Evolutionary conservation across 2,329 filamentous ascomycete genomes (phyloP).

Genomic region (Cladosporium sp.): DNA sequence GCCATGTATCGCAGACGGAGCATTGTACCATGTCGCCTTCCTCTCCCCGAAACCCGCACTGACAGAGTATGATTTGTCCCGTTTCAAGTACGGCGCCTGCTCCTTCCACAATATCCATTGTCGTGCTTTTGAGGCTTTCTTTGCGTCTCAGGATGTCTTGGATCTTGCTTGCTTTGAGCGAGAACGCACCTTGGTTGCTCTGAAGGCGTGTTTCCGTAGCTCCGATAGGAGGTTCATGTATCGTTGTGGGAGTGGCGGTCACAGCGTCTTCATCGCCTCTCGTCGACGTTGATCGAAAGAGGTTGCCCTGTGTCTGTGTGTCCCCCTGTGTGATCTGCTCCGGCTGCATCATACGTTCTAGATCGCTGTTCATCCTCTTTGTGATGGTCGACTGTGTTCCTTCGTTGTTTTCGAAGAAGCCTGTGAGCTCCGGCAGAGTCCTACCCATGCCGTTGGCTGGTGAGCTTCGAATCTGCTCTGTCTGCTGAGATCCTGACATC

Average conservation of each 20-base stretch:
- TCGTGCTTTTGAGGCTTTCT: constrained; percentile 15
- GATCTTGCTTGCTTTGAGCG: constrained; percentile 15
- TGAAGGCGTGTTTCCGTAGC: not conserved
- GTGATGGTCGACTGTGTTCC: constrained; percentile 22
- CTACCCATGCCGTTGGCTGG: too few relatives aligned
- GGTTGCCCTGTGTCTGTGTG: constrained; percentile 24
- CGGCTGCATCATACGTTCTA: constrained; percentile 25
- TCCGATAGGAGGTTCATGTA: not conserved
- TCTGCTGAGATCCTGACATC: too few relatives aligned
- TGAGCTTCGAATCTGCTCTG: too few relatives aligned
- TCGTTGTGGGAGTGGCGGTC: constrained; percentile 8
- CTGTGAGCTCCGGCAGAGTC: too few relatives aligned
- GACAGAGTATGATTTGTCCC: constrained; percentile 32
- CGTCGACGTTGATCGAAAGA: not conserved
- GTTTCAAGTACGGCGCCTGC: constrained; percentile 13
- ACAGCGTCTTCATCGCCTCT: not conserved
- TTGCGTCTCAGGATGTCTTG: constrained; percentile 12
- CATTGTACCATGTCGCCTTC: constrained; percentile 43
- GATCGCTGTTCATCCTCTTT: constrained; percentile 21
- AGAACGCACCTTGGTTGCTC: constrained; percentile 6
- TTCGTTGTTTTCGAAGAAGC: constrained; percentile 6
- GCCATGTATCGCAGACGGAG: constrained; percentile 39
- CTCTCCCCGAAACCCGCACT: constrained; percentile 37
- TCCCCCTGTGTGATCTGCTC: constrained; percentile 30
- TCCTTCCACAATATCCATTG: constrained; percentile 16